Conservation (phyloP, 495 filamentous ascomycete species). For the Aspergillus sclerotiicarbonarius region DNA sequence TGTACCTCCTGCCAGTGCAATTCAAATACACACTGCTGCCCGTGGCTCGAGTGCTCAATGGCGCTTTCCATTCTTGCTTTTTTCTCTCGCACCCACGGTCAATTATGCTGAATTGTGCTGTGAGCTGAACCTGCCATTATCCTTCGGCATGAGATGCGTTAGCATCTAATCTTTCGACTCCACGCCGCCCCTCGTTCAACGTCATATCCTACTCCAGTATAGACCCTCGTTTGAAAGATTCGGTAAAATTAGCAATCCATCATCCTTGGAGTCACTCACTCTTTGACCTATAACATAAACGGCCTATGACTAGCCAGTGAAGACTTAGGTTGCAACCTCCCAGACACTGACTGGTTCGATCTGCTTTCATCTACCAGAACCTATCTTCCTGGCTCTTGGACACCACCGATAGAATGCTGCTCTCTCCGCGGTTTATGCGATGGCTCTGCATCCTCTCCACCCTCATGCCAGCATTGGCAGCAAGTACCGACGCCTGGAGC, state of each 20-base stretch:
- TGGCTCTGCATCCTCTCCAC: constrained; percentile 10
- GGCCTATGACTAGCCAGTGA: no score
- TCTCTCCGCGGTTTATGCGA: neutral
- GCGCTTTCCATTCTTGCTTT: neutral
- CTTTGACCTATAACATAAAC: no score
- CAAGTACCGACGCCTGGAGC: constrained; percentile 47
- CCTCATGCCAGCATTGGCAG: constrained; percentile 17
- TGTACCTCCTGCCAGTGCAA: neutral
- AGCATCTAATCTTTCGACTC: no score
- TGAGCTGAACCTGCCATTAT: neutral
- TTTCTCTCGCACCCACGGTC: neutral
- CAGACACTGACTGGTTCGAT: neutral
- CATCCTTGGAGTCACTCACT: no score
- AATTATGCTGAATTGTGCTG: neutral
- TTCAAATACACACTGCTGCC: neutral
- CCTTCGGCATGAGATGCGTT: neutral
- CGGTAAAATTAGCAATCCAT: no score
- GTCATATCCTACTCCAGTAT: no score
- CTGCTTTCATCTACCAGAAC: neutral
- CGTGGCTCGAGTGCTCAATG: neutral
- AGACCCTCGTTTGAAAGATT: no score
- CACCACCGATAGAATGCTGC: neutral
- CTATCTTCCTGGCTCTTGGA: neutral
- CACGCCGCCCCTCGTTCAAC: no score
- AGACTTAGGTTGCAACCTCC: no score